Evolutionary conservation across 768 basidiomycete genomes (phyloP).

Genomic region (Russula earlei): DNA sequence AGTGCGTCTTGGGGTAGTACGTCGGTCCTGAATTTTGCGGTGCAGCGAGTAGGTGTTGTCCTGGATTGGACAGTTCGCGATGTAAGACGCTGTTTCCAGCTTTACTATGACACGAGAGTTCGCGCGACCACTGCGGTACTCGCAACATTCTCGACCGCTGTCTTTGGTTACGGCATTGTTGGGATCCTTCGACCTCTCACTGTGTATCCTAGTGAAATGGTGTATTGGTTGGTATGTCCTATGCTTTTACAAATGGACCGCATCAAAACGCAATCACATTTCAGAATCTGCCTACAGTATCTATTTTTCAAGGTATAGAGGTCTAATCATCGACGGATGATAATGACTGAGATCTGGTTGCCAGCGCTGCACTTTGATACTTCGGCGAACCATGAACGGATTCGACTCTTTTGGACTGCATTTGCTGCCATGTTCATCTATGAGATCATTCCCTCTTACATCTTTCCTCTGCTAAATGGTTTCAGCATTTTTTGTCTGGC

Average conservation of each 20-base stretch:
- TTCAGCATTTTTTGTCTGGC: constrained; percentile 53
- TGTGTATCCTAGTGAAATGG: constrained; percentile 55
- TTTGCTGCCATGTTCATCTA: constrained; percentile 44
- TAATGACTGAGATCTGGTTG: constrained; percentile 24
- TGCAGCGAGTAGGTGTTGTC: constrained; percentile 37
- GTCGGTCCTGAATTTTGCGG: constrained; percentile 52
- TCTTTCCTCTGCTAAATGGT: constrained; percentile 56
- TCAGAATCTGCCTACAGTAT: constrained; percentile 47
- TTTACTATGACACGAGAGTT: constrained; percentile 51
- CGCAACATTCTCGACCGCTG: constrained; percentile 54
- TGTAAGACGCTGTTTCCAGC: constrained; percentile 25
- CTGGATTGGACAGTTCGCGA: neutral
- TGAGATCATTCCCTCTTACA: constrained; percentile 46
- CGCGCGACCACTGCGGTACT: constrained; percentile 47
- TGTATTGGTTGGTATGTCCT: constrained; percentile 44
- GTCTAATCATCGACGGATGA: neutral
- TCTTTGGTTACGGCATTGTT: constrained; percentile 56
- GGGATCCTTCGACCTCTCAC: constrained; percentile 50
- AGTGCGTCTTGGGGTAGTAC: constrained; percentile 45
- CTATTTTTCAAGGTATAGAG: constrained; percentile 44
- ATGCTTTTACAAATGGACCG: neutral
- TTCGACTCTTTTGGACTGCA: constrained; percentile 43
- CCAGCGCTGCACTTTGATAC: constrained; percentile 43
- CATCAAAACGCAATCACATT: neutral
- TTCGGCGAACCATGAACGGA: constrained; percentile 35